Evolutionary conservation across 2,329 filamentous ascomycete species (phyloP).

Genomic region (Trichoderma sp.): DNA sequence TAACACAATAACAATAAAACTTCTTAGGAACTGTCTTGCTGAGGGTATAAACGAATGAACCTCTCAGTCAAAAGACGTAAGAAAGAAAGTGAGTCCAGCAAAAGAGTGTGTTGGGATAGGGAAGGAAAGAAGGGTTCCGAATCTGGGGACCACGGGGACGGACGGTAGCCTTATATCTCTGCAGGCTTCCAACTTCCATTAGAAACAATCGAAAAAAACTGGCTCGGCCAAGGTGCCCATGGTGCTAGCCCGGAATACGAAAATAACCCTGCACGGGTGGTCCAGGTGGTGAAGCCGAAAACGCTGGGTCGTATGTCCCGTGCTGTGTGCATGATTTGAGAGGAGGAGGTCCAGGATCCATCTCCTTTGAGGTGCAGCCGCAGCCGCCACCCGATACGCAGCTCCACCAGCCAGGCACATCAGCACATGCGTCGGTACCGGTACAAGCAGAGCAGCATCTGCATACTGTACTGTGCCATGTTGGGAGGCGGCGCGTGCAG

Average conservation of each 20-base stretch:
- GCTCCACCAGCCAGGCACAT: conserved; percentile 5
- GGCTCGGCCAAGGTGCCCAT: conserved; percentile 2
- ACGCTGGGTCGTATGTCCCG: conserved; percentile 6
- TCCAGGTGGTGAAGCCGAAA: conserved; percentile 11
- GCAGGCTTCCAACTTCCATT: conserved; percentile 16
- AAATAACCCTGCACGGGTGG: conserved; percentile 24
- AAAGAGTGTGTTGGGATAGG: conserved; percentile 22
- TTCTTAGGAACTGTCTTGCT: conserved; percentile 9
- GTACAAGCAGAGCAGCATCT: conserved; percentile 1
- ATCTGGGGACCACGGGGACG: conserved; percentile 12
- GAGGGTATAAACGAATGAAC: conserved; percentile 22
- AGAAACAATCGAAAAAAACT: not conserved
- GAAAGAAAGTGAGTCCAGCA: conserved; percentile 17
- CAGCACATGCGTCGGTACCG: conserved; percentile 1
- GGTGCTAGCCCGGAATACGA: conserved; percentile 25
- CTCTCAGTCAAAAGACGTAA: conserved; percentile 10
- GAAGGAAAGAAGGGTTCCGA: conserved; percentile 13
- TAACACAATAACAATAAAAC: conserved; percentile 12
- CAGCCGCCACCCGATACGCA: conserved; percentile 11
- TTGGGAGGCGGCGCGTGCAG: not conserved
- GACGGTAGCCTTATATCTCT: conserved; percentile 23
- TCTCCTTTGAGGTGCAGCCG: conserved; percentile 21
- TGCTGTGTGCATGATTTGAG: conserved; percentile 20
- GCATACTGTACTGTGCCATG: conserved; percentile 1
- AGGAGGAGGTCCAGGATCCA: conserved; percentile 17